Base-by-base conservation (phyloP, 2,329 filamentous ascomycete genomes). In the Aspergillus latus region DNA sequence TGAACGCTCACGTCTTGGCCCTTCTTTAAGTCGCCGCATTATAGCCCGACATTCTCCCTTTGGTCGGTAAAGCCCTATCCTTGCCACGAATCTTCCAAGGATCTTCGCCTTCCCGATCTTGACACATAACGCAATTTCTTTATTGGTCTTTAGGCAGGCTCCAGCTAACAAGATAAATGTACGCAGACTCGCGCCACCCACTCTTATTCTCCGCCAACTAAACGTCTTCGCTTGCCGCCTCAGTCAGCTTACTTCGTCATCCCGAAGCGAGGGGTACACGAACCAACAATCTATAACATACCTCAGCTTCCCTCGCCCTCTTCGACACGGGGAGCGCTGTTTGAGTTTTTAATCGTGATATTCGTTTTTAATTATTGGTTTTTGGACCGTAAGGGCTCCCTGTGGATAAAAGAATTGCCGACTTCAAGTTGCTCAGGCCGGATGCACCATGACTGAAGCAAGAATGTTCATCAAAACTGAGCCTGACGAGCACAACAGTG, bases 391-490 rank as follows among this genome's bases (percentile, higher is more conserved):
- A 63, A 64, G 62, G 59, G 50, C 54, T 58, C 61, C 56, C 60
- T 54, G 44, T 60, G 54, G 50, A 57, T 13, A 54, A 54, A 10
- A 55, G 53, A 52, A 49, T 49, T 55, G 30, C 34, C 30, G 34
- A 43, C 21, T 56, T 52, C 45, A 57, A 52, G 53, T 57, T 60
- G 56, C 59, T 46, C 43, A 48, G 29, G 28, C 52, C 57, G 42
- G 59, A 64, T 63, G 54, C 52, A 58, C 60, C 49, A 85, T 85
- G 82, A 78, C 78, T 63, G 78, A 81, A 66, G 79, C 80, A 67
- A 80, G 80, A 66, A 79, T 80, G 67, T 88, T 81, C 73, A 88
- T 89, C 74, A 88, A 89, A 77, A 80, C 82, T 74, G 85, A 88
- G 71, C 81, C 84, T 59, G 82, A 87, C 72, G 84, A 88, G 61